Conservation (phyloP, 2,329 filamentous ascomycete species). For the Xylariales sp. region DNA sequence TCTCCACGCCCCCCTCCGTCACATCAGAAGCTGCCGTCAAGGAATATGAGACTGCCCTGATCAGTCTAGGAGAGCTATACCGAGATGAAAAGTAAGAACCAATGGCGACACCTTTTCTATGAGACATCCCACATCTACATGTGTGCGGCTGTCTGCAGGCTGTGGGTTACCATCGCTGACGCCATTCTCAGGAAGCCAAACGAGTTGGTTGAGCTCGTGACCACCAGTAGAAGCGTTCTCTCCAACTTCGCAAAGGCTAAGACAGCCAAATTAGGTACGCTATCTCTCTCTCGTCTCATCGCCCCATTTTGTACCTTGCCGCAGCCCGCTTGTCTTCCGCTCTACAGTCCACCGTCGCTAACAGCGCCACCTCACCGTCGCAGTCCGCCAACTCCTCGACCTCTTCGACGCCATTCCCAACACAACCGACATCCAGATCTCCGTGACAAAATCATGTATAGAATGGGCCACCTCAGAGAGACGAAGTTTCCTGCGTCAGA, state of each 20-base stretch:
- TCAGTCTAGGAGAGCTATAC: constrained; percentile 92
- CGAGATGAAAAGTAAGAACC: constrained; percentile 81
- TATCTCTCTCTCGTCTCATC: not conserved
- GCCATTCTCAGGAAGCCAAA: constrained; percentile 72
- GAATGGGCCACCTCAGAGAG: constrained; percentile 97
- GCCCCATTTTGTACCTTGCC: not conserved
- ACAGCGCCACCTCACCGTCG: constrained; percentile 20
- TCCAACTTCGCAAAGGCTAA: constrained; percentile 99
- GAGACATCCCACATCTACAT: not conserved
- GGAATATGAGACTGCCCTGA: constrained; percentile 90
- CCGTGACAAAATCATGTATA: constrained; percentile 98
- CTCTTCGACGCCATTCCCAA: constrained; percentile 94
- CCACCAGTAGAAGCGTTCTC: constrained; percentile 87
- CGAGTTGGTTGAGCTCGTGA: constrained; percentile 89
- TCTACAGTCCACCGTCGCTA: constrained; percentile 14
- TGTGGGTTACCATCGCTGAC: constrained; percentile 44
- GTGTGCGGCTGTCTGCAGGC: constrained; percentile 9
- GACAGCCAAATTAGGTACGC: constrained; percentile 93
- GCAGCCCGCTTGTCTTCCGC: not conserved
- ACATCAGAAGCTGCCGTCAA: constrained; percentile 86
- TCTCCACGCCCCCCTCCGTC: constrained; percentile 84
- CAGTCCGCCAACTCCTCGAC: constrained; percentile 96
- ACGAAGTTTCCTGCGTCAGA: constrained; percentile 95
- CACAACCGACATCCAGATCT: constrained; percentile 92
- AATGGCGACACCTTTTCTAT: not conserved